Conservation (phyloP, 352 stramenopile genomes). For the Peronosclerospora sorghi region DNA sequence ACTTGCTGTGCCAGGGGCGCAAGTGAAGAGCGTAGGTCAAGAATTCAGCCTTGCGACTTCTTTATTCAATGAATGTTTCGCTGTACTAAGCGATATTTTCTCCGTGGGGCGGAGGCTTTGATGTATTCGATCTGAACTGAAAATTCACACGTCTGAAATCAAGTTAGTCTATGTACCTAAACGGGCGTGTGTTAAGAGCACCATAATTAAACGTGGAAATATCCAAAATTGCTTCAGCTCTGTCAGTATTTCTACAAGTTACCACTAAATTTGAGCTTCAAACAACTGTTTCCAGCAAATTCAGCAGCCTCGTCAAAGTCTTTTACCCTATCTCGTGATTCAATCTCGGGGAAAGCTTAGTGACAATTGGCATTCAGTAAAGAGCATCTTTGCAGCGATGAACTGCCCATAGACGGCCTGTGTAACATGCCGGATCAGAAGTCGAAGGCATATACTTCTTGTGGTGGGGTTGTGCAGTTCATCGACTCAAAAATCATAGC, state of each 20-base stretch:
- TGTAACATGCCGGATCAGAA: slow-evolving; percentile 30
- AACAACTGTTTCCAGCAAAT: slow-evolving; percentile 8
- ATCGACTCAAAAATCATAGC: slow-evolving; percentile 11
- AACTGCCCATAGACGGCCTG: slow-evolving; percentile 11
- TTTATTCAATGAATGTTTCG: slow-evolving; percentile 14
- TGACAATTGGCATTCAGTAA: slow-evolving; percentile 27
- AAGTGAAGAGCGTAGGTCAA: slow-evolving; percentile 11
- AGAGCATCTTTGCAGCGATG: slow-evolving; percentile 15
- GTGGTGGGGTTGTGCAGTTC: slow-evolving; percentile 8
- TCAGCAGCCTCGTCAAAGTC: slow-evolving; percentile 38
- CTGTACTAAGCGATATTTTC: slow-evolving; percentile 10
- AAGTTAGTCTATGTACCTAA: slow-evolving; percentile 27
- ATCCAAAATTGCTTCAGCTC: slow-evolving; percentile 11
- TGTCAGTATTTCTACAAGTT: slow-evolving; percentile 9
- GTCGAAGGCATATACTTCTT: slow-evolving; percentile 48
- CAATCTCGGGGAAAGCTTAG: slow-evolving; percentile 32
- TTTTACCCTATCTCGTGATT: slow-evolving; percentile 69
- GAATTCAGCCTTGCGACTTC: slow-evolving; percentile 12
- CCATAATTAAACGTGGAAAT: slow-evolving; percentile 20
- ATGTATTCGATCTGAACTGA: slow-evolving; percentile 10
- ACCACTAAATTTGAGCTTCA: neutral
- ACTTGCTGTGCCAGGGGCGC: slow-evolving; percentile 9
- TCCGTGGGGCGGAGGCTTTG: slow-evolving; percentile 8
- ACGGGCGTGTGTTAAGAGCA: slow-evolving; percentile 17
- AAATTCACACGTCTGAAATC: slow-evolving; percentile 35